phyloP scores from a whole-genome alignment of 2,329 filamentous ascomycete species.

The Trichoderma oligosporum region DNA sequence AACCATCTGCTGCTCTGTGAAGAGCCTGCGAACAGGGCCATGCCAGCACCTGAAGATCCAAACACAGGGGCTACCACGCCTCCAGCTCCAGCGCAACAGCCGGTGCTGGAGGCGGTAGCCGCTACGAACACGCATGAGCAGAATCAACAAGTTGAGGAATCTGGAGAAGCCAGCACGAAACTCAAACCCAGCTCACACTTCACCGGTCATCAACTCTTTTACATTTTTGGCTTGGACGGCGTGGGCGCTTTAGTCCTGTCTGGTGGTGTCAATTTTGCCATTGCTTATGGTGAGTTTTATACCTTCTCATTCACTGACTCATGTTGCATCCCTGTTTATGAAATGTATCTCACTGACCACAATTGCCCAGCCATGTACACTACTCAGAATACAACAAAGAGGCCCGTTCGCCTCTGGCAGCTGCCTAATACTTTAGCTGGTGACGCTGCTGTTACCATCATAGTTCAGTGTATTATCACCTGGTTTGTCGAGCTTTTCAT shows the following conservation, averaged over 20 bases:
- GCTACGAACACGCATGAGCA: neutral
- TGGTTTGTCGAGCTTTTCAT: conserved; percentile 10
- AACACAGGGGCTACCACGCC: neutral
- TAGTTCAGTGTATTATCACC: conserved; percentile 9
- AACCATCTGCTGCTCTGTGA: neutral
- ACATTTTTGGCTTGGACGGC: conserved; percentile 11
- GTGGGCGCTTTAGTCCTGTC: conserved; percentile 4
- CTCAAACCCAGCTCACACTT: neutral
- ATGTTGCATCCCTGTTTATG: neutral
- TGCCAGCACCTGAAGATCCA: conserved; percentile 2
- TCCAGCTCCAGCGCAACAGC: neutral
- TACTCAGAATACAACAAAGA: neutral
- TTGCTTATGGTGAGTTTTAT: conserved; percentile 9
- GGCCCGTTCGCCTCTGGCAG: conserved; percentile 10
- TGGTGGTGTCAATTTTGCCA: conserved; percentile 6
- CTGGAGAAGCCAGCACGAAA: neutral
- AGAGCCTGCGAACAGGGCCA: neutral
- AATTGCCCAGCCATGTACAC: neutral
- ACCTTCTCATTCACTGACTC: neutral
- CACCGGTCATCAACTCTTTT: neutral
- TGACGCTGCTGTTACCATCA: conserved; percentile 7
- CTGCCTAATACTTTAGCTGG: conserved; percentile 6
- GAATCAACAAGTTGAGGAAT: neutral
- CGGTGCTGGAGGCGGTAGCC: neutral
- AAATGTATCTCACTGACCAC: neutral